These are phyloP conservation scores for Oryza meyeriana DNA, from an alignment of 176 grass and related monocot species.

Conservation along the genomic window DNA sequence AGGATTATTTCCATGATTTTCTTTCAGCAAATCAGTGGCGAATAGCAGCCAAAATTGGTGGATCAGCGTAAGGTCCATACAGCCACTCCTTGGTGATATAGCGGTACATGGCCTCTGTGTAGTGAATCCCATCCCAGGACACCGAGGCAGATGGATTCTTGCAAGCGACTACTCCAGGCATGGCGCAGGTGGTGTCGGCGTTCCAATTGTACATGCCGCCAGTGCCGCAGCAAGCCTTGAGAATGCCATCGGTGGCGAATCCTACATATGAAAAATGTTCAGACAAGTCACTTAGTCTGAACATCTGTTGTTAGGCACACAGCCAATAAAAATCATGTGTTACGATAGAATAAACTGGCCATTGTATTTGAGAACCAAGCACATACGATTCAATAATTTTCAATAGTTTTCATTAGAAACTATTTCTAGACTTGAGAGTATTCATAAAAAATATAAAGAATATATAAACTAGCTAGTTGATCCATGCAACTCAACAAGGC, in stretches of 20 bases:
- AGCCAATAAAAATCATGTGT: too few relatives aligned
- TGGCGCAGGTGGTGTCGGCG: neutral
- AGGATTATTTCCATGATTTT: too few relatives aligned
- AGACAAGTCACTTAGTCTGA: neutral
- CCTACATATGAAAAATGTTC: neutral
- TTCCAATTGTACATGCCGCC: constrained; percentile 33
- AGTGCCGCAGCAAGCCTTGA: constrained; percentile 9
- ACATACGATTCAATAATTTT: too few relatives aligned
- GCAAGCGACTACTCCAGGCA: neutral
- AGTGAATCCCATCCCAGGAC: constrained; percentile 38
- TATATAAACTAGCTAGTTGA: too few relatives aligned
- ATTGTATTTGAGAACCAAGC: too few relatives aligned
- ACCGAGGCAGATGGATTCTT: neutral
- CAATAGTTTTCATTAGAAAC: too few relatives aligned
- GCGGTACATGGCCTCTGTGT: constrained; percentile 13
- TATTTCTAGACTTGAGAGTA: too few relatives aligned
- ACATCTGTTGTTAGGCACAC: too few relatives aligned
- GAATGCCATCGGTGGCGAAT: neutral
- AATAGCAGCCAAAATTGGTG: neutral
- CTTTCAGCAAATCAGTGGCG: neutral
- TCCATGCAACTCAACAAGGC: too few relatives aligned
- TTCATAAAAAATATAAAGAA: too few relatives aligned
- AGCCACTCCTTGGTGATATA: constrained; percentile 25
- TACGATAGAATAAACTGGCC: too few relatives aligned
- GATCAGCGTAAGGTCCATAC: constrained; percentile 1